These are phyloP conservation scores for Fusarium caatingaense DNA, from an alignment of 2,329 filamentous ascomycete genomes.

Conservation along the genomic window DNA sequence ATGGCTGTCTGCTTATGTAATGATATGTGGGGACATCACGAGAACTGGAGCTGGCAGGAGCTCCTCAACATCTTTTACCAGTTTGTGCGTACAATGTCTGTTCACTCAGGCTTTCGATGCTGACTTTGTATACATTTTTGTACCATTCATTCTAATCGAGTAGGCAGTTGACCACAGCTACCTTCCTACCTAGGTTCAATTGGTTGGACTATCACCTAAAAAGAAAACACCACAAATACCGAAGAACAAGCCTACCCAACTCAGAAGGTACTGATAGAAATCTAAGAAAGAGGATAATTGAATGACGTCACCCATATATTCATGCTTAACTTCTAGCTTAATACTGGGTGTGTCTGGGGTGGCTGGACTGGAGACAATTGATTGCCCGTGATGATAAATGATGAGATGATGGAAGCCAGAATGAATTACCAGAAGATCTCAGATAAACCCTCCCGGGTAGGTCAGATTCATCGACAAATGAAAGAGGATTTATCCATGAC, in stretches of 20 bases:
- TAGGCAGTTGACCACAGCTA: neutral
- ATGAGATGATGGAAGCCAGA: too few species aligned
- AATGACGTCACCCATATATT: slow-evolving; percentile 14
- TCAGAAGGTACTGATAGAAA: neutral
- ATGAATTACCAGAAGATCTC: neutral
- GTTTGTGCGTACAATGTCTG: neutral
- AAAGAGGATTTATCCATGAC: slow-evolving; percentile 10
- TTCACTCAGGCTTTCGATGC: neutral
- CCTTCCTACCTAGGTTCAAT: neutral
- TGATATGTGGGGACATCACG: neutral
- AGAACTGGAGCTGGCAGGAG: neutral
- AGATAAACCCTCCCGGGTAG: neutral
- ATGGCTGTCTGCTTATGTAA: slow-evolving; percentile 38
- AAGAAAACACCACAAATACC: neutral
- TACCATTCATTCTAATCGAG: neutral
- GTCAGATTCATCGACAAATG: neutral
- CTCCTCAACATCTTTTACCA: neutral
- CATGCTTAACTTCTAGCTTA: slow-evolving; percentile 30
- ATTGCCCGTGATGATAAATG: neutral
- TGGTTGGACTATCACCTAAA: neutral
- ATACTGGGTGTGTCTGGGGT: neutral
- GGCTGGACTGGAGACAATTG: neutral
- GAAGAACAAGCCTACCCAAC: neutral
- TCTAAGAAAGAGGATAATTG: neutral
- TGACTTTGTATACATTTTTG: neutral